These are phyloP conservation scores for Lophiotrema nucula DNA, from an alignment of 495 filamentous ascomycete genomes.

Conservation along the genomic window DNA sequence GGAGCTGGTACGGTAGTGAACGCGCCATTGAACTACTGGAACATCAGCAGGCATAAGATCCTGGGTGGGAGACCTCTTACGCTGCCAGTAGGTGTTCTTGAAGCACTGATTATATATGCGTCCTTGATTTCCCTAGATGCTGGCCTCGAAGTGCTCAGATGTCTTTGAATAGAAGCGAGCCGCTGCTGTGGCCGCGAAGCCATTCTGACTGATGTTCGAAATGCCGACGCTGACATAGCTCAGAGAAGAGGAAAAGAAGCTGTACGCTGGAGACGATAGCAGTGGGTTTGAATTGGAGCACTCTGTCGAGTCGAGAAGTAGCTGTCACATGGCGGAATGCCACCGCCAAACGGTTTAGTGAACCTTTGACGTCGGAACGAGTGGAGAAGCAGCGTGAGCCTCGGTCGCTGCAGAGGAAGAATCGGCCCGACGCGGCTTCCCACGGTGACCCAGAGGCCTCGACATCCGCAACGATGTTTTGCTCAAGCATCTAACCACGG, in stretches of 20 bases:
- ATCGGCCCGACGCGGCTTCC: conserved; percentile 21
- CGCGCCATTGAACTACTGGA: conserved; percentile 86
- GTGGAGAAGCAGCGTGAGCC: conserved; percentile 11
- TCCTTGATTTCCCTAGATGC: conserved; percentile 68
- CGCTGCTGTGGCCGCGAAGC: conserved; percentile 28
- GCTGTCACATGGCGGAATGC: conserved; percentile 24
- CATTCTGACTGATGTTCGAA: conserved; percentile 24
- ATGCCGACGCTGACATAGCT: conserved; percentile 14
- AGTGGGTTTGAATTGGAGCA: no score
- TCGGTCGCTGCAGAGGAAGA: no score
- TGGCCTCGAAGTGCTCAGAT: conserved; percentile 25
- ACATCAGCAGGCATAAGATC: background rate
- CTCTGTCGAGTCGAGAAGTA: conserved; percentile 11
- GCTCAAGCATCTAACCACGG: no score
- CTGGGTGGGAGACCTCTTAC: conserved; percentile 48
- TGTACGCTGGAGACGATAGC: background rate
- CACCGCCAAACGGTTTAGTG: conserved; percentile 2
- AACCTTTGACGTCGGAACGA: conserved; percentile 1
- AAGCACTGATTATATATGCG: conserved; percentile 85
- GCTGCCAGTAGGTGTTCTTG: conserved; percentile 84
- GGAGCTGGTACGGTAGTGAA: conserved; percentile 80
- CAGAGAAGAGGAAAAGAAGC: background rate
- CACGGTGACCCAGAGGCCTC: no score
- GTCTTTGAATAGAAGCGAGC: conserved; percentile 27
- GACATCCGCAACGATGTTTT: background rate